Evolutionary conservation across 352 stramenopile species (phyloP).

Genomic region (Globisporangium viniferum): DNA sequence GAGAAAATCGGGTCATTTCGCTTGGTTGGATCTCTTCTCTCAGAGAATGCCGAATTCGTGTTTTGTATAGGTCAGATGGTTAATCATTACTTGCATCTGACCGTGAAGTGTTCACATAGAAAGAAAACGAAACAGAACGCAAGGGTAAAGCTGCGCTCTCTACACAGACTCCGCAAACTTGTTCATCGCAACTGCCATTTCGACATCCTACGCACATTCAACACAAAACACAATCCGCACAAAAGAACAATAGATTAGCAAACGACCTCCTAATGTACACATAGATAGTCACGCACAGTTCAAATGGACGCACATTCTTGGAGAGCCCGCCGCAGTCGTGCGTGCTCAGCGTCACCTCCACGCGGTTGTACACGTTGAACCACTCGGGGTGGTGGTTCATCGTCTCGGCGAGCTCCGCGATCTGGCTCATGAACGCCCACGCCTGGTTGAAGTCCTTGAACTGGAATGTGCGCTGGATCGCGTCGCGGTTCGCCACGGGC

Average conservation of each 20-base stretch:
- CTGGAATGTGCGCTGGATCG: constrained; percentile 79
- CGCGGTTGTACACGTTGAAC: constrained; percentile 98
- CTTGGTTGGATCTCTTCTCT: background rate
- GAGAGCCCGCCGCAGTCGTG: constrained; percentile 94
- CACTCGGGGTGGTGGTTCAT: constrained; percentile 98
- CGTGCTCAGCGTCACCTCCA: constrained; percentile 96
- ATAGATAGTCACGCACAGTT: background rate
- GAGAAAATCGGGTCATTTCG: background rate
- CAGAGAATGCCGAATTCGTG: background rate
- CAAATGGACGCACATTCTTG: constrained; percentile 61
- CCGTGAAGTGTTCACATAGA: background rate
- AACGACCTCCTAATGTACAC: background rate
- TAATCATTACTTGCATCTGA: background rate
- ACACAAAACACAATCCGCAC: background rate
- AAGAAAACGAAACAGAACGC: constrained; percentile 5
- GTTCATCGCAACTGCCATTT: constrained; percentile 76
- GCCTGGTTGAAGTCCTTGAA: constrained; percentile 85
- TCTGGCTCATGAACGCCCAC: constrained; percentile 78
- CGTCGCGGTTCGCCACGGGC: constrained; percentile 58
- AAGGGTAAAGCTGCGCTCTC: background rate
- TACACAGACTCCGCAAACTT: constrained; percentile 35
- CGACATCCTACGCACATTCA: constrained; percentile 37
- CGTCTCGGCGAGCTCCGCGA: constrained; percentile 73
- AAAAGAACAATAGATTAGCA: background rate
- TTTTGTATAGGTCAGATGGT: background rate